Evolutionary conservation across 2,329 filamentous ascomycete genomes (phyloP), one percentile per base, ranked within the genome.

Genomic region (Nothophoma quercina): DNA sequence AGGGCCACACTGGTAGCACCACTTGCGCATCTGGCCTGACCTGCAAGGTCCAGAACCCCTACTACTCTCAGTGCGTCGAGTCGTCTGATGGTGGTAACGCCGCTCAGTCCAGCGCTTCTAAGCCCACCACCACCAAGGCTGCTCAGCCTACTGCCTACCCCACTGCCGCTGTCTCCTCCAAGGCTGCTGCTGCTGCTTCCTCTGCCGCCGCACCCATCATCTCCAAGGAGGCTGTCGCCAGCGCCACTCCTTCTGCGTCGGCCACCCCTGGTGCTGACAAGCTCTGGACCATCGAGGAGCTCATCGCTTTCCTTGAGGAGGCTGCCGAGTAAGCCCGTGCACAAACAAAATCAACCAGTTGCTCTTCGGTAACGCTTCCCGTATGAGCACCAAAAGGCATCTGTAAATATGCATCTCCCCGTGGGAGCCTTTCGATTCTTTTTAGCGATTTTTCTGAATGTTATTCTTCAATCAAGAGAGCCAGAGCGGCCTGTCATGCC

Each of bases 31-130:
- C 64, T 29, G 78, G 77, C 7, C 63, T 59, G 23, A 65, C 63
- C 8, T 81, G 79, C 70, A 69, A 72, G 43, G 63, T 64, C 4
- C 64, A 56, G 51, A 81, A 81, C 69, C 62, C 68, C 2, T 81
- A 74, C 61, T 81, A 81, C 69, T 74, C 59, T 32, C 79, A 81
- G 71, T 81, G 79, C 62, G 22, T 69, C 26, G 42, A 62, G 50
- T 26, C 58, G 50, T 26, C 58, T 13, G 58, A 60, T 35, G 58
- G 32, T 22, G 45, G 44, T 19, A 36, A 57, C 32, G 51, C 56
- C 8, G 46, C 39, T 30, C 48, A 56, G 21, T 50, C 51, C 54
- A 55, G 58, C 38, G 55, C 56, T 10, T 12, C 30, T 9, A 33
- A 40, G 44, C 44, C 44, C 8, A 39, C 55, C 33, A 30, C 55